phyloP scores from a whole-genome alignment of 2,329 filamentous ascomycete genomes.

The Nannizzia gypsea region DNA sequence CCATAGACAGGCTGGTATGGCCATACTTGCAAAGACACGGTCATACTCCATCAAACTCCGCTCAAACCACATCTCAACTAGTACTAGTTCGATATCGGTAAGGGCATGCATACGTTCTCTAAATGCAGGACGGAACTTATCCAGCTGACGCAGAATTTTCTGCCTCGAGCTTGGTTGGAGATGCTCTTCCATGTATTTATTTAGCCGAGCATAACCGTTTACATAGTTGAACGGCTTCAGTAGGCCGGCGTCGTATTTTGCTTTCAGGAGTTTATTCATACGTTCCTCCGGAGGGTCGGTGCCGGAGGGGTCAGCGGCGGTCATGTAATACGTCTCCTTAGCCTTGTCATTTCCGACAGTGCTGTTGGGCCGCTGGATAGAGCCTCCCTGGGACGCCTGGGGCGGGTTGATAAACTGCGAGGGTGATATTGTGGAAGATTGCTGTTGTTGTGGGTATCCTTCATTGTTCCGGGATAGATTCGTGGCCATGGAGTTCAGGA shows the following conservation, averaged over 20 bases:
- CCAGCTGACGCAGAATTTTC: conserved; percentile 81
- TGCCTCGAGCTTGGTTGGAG: conserved; percentile 72
- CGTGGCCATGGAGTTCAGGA: conserved; percentile 34
- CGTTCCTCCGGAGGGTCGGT: conserved; percentile 79
- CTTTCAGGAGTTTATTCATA: conserved; percentile 85
- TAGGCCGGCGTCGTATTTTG: conserved; percentile 91
- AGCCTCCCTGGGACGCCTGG: conserved; percentile 34
- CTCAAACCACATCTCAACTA: conserved; percentile 99
- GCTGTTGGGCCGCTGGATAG: conserved; percentile 51
- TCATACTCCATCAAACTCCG: conserved; percentile 94
- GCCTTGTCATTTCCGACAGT: conserved; percentile 54
- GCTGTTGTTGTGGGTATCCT: conserved; percentile 24
- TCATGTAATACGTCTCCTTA: conserved; percentile 82
- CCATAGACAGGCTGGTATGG: conserved; percentile 96
- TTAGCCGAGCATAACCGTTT: conserved; percentile 81
- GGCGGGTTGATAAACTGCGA: conserved; percentile 17
- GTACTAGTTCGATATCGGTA: conserved; percentile 85
- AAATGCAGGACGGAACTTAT: conserved; percentile 90
- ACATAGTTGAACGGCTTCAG: conserved; percentile 98
- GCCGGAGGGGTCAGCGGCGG: conserved; percentile 86
- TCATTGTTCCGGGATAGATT: conserved; percentile 19
- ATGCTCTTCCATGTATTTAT: conserved; percentile 83
- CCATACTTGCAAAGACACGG: conserved; percentile 97
- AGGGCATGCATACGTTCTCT: conserved; percentile 84
- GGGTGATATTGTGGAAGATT: conserved; percentile 22